Evolutionary conservation across 495 filamentous ascomycete species (phyloP).

Genomic region (Talaromyces wortmannii): DNA sequence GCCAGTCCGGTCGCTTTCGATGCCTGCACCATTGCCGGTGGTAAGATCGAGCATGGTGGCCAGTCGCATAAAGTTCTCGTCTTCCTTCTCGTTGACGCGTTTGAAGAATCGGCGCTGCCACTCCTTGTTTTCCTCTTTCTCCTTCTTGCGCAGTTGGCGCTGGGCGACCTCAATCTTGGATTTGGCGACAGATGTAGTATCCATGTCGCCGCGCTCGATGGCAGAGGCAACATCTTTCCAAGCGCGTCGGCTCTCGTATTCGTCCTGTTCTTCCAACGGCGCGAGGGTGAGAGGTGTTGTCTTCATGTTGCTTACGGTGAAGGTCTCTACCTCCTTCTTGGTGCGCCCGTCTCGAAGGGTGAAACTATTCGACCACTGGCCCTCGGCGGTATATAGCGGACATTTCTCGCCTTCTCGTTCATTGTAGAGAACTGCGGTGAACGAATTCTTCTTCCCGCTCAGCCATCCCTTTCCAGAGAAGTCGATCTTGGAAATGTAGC

Average conservation of each 20-base stretch:
- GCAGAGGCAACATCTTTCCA: conserved; percentile 80
- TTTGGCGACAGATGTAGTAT: conserved; percentile 71
- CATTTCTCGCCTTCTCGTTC: conserved; percentile 68
- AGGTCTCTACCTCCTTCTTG: conserved; percentile 65
- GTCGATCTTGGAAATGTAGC: conserved; percentile 87
- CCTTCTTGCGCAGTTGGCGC: conserved; percentile 72
- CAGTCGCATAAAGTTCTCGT: conserved; percentile 51
- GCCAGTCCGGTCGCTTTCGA: conserved; percentile 74
- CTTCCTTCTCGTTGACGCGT: conserved; percentile 38
- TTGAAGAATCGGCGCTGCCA: conserved; percentile 87
- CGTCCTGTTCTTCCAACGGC: conserved; percentile 74
- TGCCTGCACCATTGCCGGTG: conserved; percentile 7
- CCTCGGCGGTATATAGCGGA: conserved; percentile 75
- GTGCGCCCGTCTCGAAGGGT: conserved; percentile 64
- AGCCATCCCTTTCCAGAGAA: conserved; percentile 92
- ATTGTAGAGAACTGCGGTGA: conserved; percentile 72
- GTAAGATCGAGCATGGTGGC: conserved; percentile 50
- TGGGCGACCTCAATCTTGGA: conserved; percentile 86
- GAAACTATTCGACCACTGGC: conserved; percentile 87
- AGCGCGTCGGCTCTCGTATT: conserved; percentile 79
- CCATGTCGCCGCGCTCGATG: conserved; percentile 77
- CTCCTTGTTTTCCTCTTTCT: conserved; percentile 67
- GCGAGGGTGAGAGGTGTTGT: conserved; percentile 65
- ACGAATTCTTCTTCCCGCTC: conserved; percentile 90
- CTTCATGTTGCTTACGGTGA: conserved; percentile 54